These are phyloP conservation scores for Saturnispora mendoncae DNA, from an alignment of 805 yeast genomes.

Conservation along the genomic window DNA sequence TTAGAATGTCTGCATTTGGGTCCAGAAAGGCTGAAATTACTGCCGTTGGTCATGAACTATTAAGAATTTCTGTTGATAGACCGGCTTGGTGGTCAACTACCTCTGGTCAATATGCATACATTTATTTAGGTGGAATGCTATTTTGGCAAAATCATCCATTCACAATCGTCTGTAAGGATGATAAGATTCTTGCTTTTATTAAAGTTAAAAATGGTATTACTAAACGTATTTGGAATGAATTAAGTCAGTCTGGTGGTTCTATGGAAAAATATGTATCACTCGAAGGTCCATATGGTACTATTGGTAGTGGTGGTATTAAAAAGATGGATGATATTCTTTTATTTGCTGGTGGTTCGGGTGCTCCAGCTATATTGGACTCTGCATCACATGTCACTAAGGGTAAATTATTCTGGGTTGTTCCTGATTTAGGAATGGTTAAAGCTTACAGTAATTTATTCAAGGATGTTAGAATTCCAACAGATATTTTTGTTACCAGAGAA, in stretches of 20 bases:
- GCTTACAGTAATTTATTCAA: conserved; percentile 32
- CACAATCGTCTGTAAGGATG: conserved; percentile 38
- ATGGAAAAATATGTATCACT: conserved; percentile 25
- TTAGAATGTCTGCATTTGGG: conserved; percentile 20
- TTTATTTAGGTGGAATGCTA: conserved; percentile 43
- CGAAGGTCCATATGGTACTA: conserved; percentile 60
- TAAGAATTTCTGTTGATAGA: conserved; percentile 40
- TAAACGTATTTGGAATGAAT: conserved; percentile 28
- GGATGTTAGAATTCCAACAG: conserved; percentile 22
- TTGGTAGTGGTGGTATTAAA: conserved; percentile 39
- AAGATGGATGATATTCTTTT: conserved; percentile 43
- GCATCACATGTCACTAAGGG: conserved; percentile 26
- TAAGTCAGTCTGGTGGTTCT: conserved; percentile 13
- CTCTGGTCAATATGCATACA: conserved; percentile 51
- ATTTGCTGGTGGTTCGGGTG: conserved; percentile 65
- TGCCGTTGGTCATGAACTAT: conserved; percentile 23
- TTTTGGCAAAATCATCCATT: conserved; percentile 74
- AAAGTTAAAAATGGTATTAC: conserved; percentile 50
- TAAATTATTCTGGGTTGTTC: conserved; percentile 53
- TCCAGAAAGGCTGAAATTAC: conserved; percentile 14
- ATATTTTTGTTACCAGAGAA: conserved; percentile 33
- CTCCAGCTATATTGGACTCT: conserved; percentile 47
- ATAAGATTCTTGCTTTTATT: conserved; percentile 32
- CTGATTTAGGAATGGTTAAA: conserved; percentile 37
- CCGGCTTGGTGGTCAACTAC: conserved; percentile 40